phyloP scores from a whole-genome alignment of 2,329 filamentous ascomycete species.

The Aureobasidium sp. region DNA sequence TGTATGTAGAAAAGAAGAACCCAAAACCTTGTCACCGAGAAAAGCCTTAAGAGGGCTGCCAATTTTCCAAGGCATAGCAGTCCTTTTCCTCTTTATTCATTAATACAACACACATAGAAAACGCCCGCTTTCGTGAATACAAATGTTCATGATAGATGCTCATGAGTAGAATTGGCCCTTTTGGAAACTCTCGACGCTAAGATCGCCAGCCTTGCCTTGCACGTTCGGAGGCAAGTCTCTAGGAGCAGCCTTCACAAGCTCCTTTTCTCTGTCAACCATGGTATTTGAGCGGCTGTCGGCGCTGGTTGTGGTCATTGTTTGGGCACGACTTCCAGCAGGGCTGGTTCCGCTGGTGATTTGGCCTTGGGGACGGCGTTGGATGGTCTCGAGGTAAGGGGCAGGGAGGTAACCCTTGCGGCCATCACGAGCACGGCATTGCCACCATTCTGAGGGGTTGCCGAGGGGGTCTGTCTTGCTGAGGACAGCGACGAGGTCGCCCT shows the following conservation, averaged over 20 bases:
- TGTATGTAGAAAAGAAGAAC: not conserved
- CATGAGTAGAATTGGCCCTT: conserved; percentile 51
- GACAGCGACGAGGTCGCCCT: conserved; percentile 92
- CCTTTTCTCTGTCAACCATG: conserved; percentile 40
- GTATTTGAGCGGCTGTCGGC: conserved; percentile 35
- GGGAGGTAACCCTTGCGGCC: conserved; percentile 89
- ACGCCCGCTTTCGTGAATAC: conserved; percentile 1
- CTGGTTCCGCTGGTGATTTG: conserved; percentile 40
- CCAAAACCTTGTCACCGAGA: not conserved
- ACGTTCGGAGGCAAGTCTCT: conserved; percentile 39
- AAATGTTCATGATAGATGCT: not conserved
- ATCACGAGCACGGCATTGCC: conserved; percentile 86
- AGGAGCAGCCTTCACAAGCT: conserved; percentile 25
- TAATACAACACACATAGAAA: not conserved
- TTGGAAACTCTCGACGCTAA: conserved; percentile 63
- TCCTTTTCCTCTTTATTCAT: not conserved
- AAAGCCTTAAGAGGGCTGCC: not conserved
- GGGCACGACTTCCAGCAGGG: conserved; percentile 42
- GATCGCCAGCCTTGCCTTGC: conserved; percentile 56
- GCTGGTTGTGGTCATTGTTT: conserved; percentile 47
- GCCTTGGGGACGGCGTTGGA: conserved; percentile 49
- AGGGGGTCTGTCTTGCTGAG: conserved; percentile 87
- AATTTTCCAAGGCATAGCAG: not conserved
- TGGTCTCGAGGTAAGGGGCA: conserved; percentile 76
- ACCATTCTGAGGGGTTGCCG: conserved; percentile 92